Percentiles rank a stretch among this genome's conserved stretches.
phyloP scores from a whole-genome alignment of 305 asterid species.

The Fraxinus baroniana region DNA sequence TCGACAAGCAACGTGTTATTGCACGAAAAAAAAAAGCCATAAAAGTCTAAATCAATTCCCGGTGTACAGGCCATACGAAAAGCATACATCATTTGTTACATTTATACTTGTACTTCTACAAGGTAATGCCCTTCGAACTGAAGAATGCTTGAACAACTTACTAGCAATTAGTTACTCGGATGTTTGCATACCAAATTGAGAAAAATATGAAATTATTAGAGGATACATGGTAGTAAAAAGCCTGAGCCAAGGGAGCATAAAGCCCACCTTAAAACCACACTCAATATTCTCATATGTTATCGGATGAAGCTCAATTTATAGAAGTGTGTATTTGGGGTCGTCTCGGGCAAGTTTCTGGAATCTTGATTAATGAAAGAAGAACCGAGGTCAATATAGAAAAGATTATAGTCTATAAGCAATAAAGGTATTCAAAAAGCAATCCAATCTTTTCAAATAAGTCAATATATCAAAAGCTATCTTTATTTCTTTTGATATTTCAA shows the following conservation, averaged over 20 bases:
- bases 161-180: not conserved
- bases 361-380: too few species aligned
- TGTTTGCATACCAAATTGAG: not conserved
- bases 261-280: too few species aligned
- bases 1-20: not conserved
- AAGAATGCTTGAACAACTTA: not conserved
- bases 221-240: not conserved
- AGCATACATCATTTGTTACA: not conserved
- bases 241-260: not conserved
- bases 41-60: not conserved
- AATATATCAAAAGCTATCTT: too few species aligned
- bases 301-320: too few species aligned
- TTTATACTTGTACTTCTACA: not conserved
- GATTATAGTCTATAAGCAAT: too few species aligned
- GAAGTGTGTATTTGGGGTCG: too few species aligned
- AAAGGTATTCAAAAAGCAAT: too few species aligned
- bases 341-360: too few species aligned
- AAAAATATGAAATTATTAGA: not conserved
- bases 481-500: too few species aligned
- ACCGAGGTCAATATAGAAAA: too few species aligned
- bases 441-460: too few species aligned
- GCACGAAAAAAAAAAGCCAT: not conserved
- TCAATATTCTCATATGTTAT: too few species aligned
- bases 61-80: not conserved
- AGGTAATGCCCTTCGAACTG: not conserved